Evolutionary conservation across 208 protist genomes (phyloP).

Genomic region (Trypanosoma scelopori): DNA sequence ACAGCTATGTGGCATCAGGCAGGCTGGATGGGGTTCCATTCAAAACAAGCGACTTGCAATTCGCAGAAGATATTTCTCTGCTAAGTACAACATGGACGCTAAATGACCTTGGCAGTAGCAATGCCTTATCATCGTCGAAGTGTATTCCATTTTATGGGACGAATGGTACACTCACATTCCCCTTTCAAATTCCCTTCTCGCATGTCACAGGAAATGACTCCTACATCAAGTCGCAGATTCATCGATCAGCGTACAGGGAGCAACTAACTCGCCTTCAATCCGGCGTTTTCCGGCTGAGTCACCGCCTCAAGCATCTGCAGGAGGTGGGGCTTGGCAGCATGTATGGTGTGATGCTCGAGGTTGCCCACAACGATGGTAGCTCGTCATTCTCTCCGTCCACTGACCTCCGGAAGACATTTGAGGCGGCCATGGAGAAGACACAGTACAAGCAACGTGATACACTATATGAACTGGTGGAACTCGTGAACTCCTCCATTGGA

Average conservation of each 20-base stretch:
- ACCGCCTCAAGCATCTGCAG: constrained; percentile 48
- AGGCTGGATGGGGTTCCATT: background rate
- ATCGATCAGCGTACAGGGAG: constrained; percentile 42
- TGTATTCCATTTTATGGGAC: background rate
- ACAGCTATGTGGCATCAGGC: constrained; percentile 1
- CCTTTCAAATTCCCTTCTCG: constrained; percentile 42
- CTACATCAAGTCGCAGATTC: constrained; percentile 42
- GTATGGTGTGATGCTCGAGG: constrained; percentile 36
- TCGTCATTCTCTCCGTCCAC: constrained; percentile 12
- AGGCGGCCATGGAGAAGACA: constrained; percentile 49
- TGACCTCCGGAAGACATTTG: constrained; percentile 29
- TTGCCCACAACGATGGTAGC: background rate
- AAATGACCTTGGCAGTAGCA: background rate
- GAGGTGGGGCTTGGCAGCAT: constrained; percentile 39
- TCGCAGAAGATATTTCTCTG: background rate
- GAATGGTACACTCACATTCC: background rate
- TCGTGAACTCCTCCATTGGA: constrained; percentile 32
- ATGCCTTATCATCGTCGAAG: background rate
- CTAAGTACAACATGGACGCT: background rate
- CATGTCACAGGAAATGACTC: constrained; percentile 42
- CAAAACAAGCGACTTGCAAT: constrained; percentile 19
- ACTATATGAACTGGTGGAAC: constrained; percentile 45
- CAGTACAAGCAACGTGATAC: constrained; percentile 55
- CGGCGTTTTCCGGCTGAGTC: constrained; percentile 42
- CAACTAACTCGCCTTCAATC: constrained; percentile 40